Conservation (phyloP, 2,329 filamentous ascomycete genomes). For the Trichophyton rubrum region DNA sequence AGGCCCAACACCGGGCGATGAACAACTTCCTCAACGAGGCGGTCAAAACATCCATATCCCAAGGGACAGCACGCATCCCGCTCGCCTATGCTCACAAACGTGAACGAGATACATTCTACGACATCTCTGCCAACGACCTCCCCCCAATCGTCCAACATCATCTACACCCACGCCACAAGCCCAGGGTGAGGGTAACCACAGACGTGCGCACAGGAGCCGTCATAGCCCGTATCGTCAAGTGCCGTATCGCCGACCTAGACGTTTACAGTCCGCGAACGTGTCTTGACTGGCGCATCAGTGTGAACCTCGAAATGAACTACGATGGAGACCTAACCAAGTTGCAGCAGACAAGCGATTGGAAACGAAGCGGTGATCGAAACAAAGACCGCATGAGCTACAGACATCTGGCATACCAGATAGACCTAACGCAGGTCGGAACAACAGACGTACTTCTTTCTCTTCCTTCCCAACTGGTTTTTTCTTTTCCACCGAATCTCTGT, state of each 20-base stretch:
- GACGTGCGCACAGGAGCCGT: conserved; percentile 60
- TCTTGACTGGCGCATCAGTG: conserved; percentile 84
- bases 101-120: conserved; percentile 74
- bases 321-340: conserved; percentile 52
- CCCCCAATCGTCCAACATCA: conserved; percentile 52
- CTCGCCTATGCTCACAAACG: conserved; percentile 70
- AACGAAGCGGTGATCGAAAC: conserved; percentile 46
- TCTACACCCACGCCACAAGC: conserved; percentile 45
- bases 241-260: conserved; percentile 76
- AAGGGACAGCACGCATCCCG: conserved; percentile 24
- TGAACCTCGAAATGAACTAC: conserved; percentile 88
- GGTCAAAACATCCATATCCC: conserved; percentile 40
- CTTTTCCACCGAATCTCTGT: neutral
- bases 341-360: conserved; percentile 32
- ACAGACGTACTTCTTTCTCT: conserved; percentile 29
- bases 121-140: conserved; percentile 52
- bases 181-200: conserved; percentile 61
- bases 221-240: conserved; percentile 79
- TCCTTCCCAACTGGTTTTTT: neutral
- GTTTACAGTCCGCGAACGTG: conserved; percentile 63
- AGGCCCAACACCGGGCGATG: conserved; percentile 69
- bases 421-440: conserved; percentile 76
- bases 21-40: conserved; percentile 75
- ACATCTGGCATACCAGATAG: conserved; percentile 77
- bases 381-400: conserved; percentile 90